Evolutionary conservation across 2,329 filamentous ascomycete genomes (phyloP).

Genomic region (Didymella keratinophila): DNA sequence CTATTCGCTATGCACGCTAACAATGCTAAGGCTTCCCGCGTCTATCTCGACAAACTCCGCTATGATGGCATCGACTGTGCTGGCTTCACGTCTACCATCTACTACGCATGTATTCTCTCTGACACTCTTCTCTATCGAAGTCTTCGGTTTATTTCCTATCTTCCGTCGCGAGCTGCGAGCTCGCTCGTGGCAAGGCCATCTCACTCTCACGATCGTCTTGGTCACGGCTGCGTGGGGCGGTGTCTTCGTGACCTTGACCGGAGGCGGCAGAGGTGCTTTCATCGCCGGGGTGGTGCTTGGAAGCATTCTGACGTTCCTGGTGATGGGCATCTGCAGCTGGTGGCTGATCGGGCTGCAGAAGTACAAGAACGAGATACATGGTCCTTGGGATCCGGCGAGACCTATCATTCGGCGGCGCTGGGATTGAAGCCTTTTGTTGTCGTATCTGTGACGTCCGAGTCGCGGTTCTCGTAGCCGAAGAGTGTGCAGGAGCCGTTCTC

Average conservation of each 20-base stretch:
- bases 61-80: slow-evolving; percentile 92
- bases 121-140: slow-evolving; percentile 94
- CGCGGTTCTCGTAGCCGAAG: slow-evolving; percentile 38
- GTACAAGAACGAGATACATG: slow-evolving; percentile 99
- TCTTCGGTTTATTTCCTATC: slow-evolving; percentile 97
- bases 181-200: slow-evolving; percentile 81
- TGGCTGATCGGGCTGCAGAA: slow-evolving; percentile 97
- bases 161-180: slow-evolving; percentile 89
- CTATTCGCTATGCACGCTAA: slow-evolving; percentile 23
- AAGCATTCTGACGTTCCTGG: slow-evolving; percentile 74
- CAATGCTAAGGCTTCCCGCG: slow-evolving; percentile 67
- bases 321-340: slow-evolving; percentile 95
- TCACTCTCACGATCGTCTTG: slow-evolving; percentile 75
- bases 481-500: slow-evolving; percentile 41
- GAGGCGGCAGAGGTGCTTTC: slow-evolving; percentile 63
- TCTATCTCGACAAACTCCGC: slow-evolving; percentile 93
- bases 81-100: slow-evolving; percentile 85
- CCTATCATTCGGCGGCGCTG: slow-evolving; percentile 79
- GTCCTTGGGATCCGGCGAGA: slow-evolving; percentile 95
- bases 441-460: slow-evolving; percentile 26
- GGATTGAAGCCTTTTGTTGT: slow-evolving; percentile 49
- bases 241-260: slow-evolving; percentile 68
- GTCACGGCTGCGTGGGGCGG: slow-evolving; percentile 82
- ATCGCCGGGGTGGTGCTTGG: slow-evolving; percentile 79
- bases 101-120: slow-evolving; percentile 95